Base-by-base conservation (phyloP, 139 green algal species). In the Gonium pectorale region DNA sequence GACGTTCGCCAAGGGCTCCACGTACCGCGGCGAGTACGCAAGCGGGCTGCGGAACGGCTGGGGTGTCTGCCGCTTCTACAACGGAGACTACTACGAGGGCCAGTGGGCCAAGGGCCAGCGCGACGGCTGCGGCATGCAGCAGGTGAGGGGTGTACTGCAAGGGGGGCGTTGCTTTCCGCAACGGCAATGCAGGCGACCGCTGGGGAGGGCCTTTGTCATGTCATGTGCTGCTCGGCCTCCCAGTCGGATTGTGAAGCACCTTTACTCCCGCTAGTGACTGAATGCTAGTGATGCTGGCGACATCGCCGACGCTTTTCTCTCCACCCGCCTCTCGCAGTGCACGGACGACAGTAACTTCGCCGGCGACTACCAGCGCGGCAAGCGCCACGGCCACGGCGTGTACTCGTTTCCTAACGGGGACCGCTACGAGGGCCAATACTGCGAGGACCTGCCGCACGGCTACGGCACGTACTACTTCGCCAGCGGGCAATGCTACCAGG, bases 361-460 rank as follows among this genome's bases (percentile, higher is more conserved):
- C 54, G 92, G 91, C 51, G 88, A 96, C 17, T 96, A 95, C 87
- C 37, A 60, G 21, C 71, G 80, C 5, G 93, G 91, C 79, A 95
- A 95, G 88, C 90, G 93, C 26, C 90, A 95, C 68, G 93, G 93
- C 33, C 86, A 89, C 35, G 93, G 93, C 52, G 90, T 94, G 24
- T 96, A 96, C 83, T 88, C 64, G 44, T 96, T 94, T 72, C 89
- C 91, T 67, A 96, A 96, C 69, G 92, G 93, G 17, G 93, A 95
- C 82, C 85, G 86, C 62, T 93, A 93, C 72, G 69, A 87, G 62
- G 89, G 89, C 22, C 64, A 90, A 79, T 93, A 93, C 69, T 22
- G 24, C 24, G 90, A 93, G 31, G 90, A 93, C 69, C 87, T 93
- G 59, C 81, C 88, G 37, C 90, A 93, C 72, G 92, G 93, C 44